Evolutionary conservation across 2,329 filamentous ascomycete genomes (phyloP).

Genomic region (Gnomoniopsis sp.): DNA sequence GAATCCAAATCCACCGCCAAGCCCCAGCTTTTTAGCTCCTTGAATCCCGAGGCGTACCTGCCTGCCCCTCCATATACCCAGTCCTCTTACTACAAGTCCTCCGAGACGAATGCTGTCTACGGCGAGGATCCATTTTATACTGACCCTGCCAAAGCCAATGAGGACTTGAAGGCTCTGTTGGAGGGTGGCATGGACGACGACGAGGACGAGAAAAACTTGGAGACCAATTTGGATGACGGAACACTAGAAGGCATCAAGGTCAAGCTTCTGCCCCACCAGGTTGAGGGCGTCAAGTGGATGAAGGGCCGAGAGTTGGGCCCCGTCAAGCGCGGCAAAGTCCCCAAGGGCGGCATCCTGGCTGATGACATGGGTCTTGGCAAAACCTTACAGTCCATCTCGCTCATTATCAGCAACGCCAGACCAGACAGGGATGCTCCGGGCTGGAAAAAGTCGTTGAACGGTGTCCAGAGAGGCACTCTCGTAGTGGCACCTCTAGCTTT

Average conservation of each 20-base stretch:
- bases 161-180: constrained; percentile 76
- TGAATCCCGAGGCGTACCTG: constrained; percentile 26
- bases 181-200: constrained; percentile 79
- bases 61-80: constrained; percentile 30
- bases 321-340: constrained; percentile 75
- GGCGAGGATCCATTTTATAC: constrained; percentile 59
- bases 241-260: constrained; percentile 77
- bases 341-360: constrained; percentile 90
- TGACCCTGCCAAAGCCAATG: constrained; percentile 67
- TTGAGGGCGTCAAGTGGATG: constrained; percentile 96
- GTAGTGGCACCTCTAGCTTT: constrained; percentile 91
- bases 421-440: constrained; percentile 55
- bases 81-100: constrained; percentile 20
- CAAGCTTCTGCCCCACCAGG: constrained; percentile 86
- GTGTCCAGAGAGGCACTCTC: constrained; percentile 74
- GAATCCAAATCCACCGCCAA: constrained; percentile 21
- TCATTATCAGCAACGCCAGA: constrained; percentile 80
- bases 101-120: constrained; percentile 18
- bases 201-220: constrained; percentile 50
- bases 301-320: constrained; percentile 83
- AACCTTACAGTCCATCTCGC: constrained; percentile 87
- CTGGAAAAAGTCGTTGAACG: constrained; percentile 66
- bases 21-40: constrained; percentile 47
- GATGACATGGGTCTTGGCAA: constrained; percentile 98
- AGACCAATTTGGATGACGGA: constrained; percentile 42